A percentile compares a stretch with the other conserved stretches of the same genome.
These are phyloP conservation scores for Rhodomyrtus psidioides DNA, from an alignment of 441 rosid species.

Conservation along the genomic window DNA sequence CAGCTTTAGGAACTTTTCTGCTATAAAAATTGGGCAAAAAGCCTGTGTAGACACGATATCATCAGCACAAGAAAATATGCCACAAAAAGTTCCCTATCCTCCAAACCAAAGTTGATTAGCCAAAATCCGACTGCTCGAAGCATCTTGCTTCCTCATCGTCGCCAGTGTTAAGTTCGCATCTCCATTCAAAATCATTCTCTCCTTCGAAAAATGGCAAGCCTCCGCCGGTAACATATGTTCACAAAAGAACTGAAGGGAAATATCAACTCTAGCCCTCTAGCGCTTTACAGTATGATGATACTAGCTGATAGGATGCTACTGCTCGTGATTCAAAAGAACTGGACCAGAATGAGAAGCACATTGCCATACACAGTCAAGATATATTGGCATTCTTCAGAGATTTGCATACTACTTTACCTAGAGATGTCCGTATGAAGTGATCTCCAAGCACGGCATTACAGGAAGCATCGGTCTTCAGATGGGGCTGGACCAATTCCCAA, in stretches of 20 bases:
- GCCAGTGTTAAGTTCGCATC: neutral
- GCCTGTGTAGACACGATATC: neutral
- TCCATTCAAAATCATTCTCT: neutral
- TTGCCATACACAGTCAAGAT: slow-evolving; percentile 23
- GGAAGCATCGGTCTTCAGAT: slow-evolving; percentile 62
- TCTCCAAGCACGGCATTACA: slow-evolving; percentile 46
- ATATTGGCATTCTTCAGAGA: slow-evolving; percentile 62
- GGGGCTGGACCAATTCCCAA: slow-evolving; percentile 84
- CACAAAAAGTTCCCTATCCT: neutral
- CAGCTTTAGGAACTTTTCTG: neutral
- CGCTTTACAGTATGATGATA: neutral
- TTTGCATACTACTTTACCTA: slow-evolving; percentile 46
- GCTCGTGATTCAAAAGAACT: neutral
- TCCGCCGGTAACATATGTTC: neutral
- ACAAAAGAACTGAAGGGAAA: neutral
- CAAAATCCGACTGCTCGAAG: neutral
- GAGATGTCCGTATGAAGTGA: slow-evolving; percentile 58
- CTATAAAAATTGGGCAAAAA: neutral
- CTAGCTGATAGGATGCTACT: neutral
- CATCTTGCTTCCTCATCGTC: neutral
- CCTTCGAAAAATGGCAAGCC: neutral
- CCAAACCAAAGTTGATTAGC: neutral
- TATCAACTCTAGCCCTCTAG: neutral
- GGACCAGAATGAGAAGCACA: neutral
- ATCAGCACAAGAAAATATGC: neutral